These are phyloP conservation scores for Saturnispora silvae DNA, from an alignment of 805 yeast genomes.

Conservation along the genomic window DNA sequence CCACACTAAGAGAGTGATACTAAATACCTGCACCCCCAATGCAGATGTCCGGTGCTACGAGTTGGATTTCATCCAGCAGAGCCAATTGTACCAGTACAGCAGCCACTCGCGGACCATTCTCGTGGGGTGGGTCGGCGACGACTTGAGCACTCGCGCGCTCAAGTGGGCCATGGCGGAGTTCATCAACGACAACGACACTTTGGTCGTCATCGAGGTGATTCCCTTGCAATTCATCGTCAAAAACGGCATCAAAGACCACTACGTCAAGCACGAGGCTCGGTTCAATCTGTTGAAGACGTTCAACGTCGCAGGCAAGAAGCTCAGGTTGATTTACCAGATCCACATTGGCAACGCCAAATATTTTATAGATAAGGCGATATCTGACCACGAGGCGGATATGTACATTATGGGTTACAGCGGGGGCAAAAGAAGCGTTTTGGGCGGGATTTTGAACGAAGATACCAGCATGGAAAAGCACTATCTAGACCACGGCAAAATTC, in stretches of 20 bases:
- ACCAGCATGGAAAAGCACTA: constrained; percentile 39
- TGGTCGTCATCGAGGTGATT: constrained; percentile 34
- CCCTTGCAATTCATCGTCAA: constrained; percentile 22
- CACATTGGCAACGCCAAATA: constrained; percentile 34
- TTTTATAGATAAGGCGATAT: constrained; percentile 30
- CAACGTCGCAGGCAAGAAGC: constrained; percentile 27
- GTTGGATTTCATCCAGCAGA: constrained; percentile 30
- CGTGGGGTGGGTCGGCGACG: constrained; percentile 32
- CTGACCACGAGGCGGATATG: constrained; percentile 35
- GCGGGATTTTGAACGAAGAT: constrained; percentile 28
- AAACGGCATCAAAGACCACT: constrained; percentile 21
- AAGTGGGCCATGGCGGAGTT: constrained; percentile 37
- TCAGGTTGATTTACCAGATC: constrained; percentile 34
- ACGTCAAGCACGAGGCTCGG: constrained; percentile 26
- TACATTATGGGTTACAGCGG: constrained; percentile 36
- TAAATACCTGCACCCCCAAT: constrained; percentile 33
- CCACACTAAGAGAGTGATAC: constrained; percentile 26
- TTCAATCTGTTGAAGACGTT: constrained; percentile 24
- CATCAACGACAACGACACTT: constrained; percentile 34
- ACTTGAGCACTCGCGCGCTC: constrained; percentile 32
- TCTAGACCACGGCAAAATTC: constrained; percentile 35
- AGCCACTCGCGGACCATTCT: constrained; percentile 31
- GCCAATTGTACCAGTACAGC: constrained; percentile 24
- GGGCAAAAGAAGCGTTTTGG: constrained; percentile 27
- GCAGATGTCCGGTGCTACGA: constrained; percentile 21